These are phyloP conservation scores for Aspergillus spinulosporus DNA, from an alignment of 2,329 filamentous ascomycete genomes.

Conservation along the genomic window DNA sequence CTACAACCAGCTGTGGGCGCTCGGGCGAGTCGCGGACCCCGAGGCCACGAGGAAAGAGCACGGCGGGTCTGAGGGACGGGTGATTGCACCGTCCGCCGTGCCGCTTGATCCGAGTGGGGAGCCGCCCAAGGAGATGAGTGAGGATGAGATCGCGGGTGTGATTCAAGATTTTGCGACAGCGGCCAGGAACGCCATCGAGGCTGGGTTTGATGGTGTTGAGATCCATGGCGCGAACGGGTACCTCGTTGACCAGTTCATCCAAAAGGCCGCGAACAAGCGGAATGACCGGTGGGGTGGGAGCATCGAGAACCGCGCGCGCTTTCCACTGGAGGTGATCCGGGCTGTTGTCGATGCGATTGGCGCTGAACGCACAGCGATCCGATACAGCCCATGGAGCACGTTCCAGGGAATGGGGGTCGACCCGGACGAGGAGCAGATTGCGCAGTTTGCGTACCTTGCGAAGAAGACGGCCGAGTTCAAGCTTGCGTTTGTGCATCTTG, in stretches of 20 bases:
- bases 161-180: slow-evolving; percentile 48
- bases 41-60: slow-evolving; percentile 26
- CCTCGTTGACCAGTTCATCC: slow-evolving; percentile 54
- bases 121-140: slow-evolving; percentile 33
- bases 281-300: slow-evolving; percentile 54
- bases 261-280: slow-evolving; percentile 50
- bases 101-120: slow-evolving; percentile 21
- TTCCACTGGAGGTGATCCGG: slow-evolving; percentile 54
- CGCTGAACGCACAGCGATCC: slow-evolving; percentile 46
- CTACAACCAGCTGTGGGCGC: slow-evolving; percentile 62
- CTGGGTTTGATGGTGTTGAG: slow-evolving; percentile 56
- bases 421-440: slow-evolving; percentile 56
- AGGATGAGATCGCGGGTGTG: slow-evolving; percentile 46
- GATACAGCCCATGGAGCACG: slow-evolving; percentile 47
- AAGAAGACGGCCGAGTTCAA: slow-evolving; percentile 52
- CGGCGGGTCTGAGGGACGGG: slow-evolving; percentile 12
- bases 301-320: slow-evolving; percentile 53
- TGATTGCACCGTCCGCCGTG: slow-evolving; percentile 27
- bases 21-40: slow-evolving; percentile 56
- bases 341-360: slow-evolving; percentile 48
- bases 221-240: slow-evolving; percentile 54
- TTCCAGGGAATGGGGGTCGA: slow-evolving; percentile 57
- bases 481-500: slow-evolving; percentile 62
- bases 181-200: slow-evolving; percentile 54
- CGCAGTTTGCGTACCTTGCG: slow-evolving; percentile 60